These are phyloP conservation scores for Pezicula rhizophila DNA, from an alignment of 2,329 filamentous ascomycete genomes.

Conservation along the genomic window DNA sequence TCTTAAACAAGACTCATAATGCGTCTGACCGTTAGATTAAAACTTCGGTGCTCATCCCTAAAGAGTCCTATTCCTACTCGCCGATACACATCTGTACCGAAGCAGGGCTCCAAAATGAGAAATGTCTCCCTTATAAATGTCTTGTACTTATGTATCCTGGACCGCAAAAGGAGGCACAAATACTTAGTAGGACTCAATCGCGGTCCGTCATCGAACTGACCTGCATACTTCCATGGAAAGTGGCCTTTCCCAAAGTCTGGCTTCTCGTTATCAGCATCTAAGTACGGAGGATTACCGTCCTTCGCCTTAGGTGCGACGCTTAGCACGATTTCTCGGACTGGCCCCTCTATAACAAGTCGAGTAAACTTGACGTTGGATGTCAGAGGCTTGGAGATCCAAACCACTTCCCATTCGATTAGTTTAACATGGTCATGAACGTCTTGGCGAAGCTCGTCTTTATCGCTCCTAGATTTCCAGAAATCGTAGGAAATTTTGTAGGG, in stretches of 20 bases:
- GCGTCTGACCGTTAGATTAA: no score
- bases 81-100: not conserved
- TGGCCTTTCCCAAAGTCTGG: not conserved
- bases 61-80: not conserved
- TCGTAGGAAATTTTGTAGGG: not conserved
- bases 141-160: not conserved
- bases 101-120: slow-evolving; percentile 1
- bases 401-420: not conserved
- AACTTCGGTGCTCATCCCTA: not conserved
- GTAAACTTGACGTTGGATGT: slow-evolving; percentile 1
- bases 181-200: not conserved
- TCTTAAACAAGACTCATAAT: no score
- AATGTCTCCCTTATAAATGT: not conserved
- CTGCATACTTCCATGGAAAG: not conserved
- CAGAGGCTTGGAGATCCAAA: not conserved
- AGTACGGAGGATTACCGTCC: not conserved
- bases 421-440: not conserved
- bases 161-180: not conserved
- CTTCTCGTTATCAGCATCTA: not conserved
- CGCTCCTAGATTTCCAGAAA: not conserved
- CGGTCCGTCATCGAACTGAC: not conserved
- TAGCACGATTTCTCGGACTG: not conserved
- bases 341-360: not conserved
- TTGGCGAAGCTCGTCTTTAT: not conserved
- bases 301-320: not conserved